Evolutionary conservation across 345 rosid genomes (phyloP).

Genomic region (Pistacia vera): DNA sequence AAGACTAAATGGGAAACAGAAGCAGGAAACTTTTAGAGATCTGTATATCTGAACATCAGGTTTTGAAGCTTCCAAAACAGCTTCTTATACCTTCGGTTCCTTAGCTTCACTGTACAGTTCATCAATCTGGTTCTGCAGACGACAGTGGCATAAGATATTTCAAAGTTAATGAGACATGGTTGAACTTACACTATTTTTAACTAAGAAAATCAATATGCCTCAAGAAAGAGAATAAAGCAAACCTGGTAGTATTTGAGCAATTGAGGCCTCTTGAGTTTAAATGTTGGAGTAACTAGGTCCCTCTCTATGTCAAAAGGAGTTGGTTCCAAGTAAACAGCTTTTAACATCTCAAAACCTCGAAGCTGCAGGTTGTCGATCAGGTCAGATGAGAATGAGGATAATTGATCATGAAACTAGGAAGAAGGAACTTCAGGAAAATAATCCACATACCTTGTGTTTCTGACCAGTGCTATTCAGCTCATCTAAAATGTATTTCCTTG

Average conservation of each 20-base stretch:
- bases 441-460: constrained; percentile 56
- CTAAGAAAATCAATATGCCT: neutral
- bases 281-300: constrained; percentile 86
- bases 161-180: neutral
- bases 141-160: neutral
- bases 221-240: no score
- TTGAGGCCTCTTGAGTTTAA: constrained; percentile 91
- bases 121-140: constrained; percentile 58
- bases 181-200: neutral
- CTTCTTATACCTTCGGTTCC: constrained; percentile 46
- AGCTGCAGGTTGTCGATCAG: constrained; percentile 49
- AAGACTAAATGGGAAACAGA: neutral
- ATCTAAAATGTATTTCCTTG: constrained; percentile 68
- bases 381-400: constrained; percentile 18
- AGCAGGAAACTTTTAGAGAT: neutral
- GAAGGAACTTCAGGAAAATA: neutral
- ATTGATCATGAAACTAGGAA: neutral
- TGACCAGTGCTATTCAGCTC: constrained; percentile 78
- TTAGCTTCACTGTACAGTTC: constrained; percentile 77
- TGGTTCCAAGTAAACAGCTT: constrained; percentile 83
- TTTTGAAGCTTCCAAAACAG: constrained; percentile 12
- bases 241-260: constrained; percentile 85
- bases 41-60: neutral
- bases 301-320: constrained; percentile 78
- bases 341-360: constrained; percentile 87